phyloP scores from a whole-genome alignment of 176 grass and related monocot species.

The Phoenix dactylifera region DNA sequence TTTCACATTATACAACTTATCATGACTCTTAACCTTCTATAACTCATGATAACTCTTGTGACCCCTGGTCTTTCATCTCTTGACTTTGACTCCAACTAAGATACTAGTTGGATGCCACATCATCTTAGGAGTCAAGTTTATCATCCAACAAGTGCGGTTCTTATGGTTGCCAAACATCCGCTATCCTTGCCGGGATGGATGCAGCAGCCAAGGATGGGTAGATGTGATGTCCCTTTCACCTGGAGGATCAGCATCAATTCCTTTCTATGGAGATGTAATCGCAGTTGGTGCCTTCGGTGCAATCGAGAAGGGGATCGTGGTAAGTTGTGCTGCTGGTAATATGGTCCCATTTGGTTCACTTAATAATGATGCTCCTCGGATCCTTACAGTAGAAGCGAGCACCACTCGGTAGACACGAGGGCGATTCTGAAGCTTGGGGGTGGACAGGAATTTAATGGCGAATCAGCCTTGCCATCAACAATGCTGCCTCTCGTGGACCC shows the following conservation, averaged over 20 bases:
- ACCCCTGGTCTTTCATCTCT: no score
- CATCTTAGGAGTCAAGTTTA: no score
- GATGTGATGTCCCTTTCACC: constrained; percentile 18
- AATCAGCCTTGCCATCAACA: constrained; percentile 36
- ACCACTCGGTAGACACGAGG: constrained; percentile 62
- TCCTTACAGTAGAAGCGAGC: constrained; percentile 80
- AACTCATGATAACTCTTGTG: no score
- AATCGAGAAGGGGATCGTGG: constrained; percentile 70
- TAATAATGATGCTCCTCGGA: constrained; percentile 68
- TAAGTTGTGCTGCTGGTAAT: constrained; percentile 76
- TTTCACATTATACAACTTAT: no score
- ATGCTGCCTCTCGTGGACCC: no score
- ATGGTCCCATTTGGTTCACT: constrained; percentile 12
- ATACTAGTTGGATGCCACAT: no score
- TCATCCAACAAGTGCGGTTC: no score
- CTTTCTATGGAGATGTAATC: constrained; percentile 15
- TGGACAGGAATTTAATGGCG: constrained; percentile 58
- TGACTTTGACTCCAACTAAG: no score
- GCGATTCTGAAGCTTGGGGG: constrained; percentile 54
- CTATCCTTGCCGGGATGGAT: constrained; percentile 13
- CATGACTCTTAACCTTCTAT: no score
- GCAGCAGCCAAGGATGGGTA: constrained; percentile 11
- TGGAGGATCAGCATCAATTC: neutral
- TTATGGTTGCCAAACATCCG: neutral
- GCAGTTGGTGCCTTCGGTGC: constrained; percentile 56